Evolutionary conservation across 208 protist species (phyloP).

Genomic region (Crithidia thermophila): DNA sequence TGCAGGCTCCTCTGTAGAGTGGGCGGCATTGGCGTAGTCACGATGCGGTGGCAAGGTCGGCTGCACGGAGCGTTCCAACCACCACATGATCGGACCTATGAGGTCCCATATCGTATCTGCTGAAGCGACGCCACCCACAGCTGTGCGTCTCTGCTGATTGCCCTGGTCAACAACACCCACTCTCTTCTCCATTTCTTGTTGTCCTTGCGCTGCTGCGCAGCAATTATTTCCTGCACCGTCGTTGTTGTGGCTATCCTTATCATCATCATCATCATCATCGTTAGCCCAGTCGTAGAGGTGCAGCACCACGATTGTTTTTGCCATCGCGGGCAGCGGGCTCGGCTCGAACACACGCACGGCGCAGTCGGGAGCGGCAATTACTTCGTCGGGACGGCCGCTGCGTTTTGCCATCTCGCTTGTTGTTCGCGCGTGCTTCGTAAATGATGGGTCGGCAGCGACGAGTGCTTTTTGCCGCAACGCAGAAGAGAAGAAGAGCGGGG

Average conservation of each 20-base stretch:
- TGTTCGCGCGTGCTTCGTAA: background rate
- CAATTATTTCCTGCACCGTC: too few species aligned
- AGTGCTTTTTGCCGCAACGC: background rate
- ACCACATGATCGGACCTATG: slow-evolving; percentile 9
- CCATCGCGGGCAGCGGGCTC: background rate
- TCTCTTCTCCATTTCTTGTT: background rate
- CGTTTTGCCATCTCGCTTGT: background rate
- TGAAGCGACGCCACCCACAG: too few species aligned
- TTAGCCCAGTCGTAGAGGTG: background rate
- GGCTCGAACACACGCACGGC: too few species aligned
- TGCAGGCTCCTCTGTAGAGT: background rate
- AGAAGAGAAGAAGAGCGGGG: background rate
- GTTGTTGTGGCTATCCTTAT: too few species aligned
- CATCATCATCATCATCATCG: background rate
- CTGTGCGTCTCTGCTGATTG: too few species aligned
- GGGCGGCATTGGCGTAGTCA: background rate
- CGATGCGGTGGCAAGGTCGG: too few species aligned
- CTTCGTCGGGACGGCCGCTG: too few species aligned
- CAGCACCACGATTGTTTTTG: slow-evolving; percentile 14
- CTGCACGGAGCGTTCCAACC: slow-evolving; percentile 1
- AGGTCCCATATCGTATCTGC: slow-evolving; percentile 1
- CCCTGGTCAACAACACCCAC: background rate
- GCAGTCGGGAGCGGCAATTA: too few species aligned
- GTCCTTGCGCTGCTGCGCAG: too few species aligned
- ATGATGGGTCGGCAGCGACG: too few species aligned